Conservation (phyloP, 371 early-diverging fungal genomes). For the Batrachochytrium dendrobatidis region DNA sequence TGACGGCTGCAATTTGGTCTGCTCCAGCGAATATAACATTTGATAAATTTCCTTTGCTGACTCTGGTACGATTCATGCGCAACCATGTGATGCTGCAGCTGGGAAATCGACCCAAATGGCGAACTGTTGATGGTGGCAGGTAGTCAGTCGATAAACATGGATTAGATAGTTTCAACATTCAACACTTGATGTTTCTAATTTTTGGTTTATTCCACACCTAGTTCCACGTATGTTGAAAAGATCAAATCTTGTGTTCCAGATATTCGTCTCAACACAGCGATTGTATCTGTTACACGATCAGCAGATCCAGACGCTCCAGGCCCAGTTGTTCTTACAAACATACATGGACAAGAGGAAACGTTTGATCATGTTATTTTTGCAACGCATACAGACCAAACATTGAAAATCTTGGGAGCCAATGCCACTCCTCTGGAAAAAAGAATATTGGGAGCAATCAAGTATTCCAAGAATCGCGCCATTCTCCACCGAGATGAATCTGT, state of each 20-base stretch:
- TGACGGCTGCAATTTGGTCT: slow-evolving; percentile 58
- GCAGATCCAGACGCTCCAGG: slow-evolving; percentile 3
- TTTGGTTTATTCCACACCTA: slow-evolving; percentile 9
- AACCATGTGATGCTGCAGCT: slow-evolving; percentile 53
- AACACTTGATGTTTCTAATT: neutral
- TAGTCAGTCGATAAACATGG: neutral
- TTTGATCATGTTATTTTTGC: slow-evolving; percentile 57
- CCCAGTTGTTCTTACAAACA: slow-evolving; percentile 24
- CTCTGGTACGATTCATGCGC: slow-evolving; percentile 52
- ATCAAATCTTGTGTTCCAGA: slow-evolving; percentile 26
- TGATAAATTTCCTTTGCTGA: slow-evolving; percentile 45
- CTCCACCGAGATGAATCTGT: slow-evolving; percentile 43
- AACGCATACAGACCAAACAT: slow-evolving; percentile 50
- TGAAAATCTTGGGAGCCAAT: slow-evolving; percentile 39
- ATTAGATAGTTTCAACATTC: neutral
- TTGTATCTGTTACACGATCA: slow-evolving; percentile 22
- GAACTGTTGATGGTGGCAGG: slow-evolving; percentile 46
- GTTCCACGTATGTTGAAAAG: slow-evolving; percentile 34
- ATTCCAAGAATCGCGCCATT: slow-evolving; percentile 39
- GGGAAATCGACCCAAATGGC: slow-evolving; percentile 45
- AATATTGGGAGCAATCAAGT: slow-evolving; percentile 39
- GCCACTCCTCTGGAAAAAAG: slow-evolving; percentile 41
- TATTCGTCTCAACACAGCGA: slow-evolving; percentile 25
- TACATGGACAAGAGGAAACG: slow-evolving; percentile 19
- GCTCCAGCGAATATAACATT: slow-evolving; percentile 49